Evolutionary conservation across 371 early-diverging fungal species (phyloP), one percentile per base, ranked within the genome.

Genomic region (Rhizopus delemar): DNA sequence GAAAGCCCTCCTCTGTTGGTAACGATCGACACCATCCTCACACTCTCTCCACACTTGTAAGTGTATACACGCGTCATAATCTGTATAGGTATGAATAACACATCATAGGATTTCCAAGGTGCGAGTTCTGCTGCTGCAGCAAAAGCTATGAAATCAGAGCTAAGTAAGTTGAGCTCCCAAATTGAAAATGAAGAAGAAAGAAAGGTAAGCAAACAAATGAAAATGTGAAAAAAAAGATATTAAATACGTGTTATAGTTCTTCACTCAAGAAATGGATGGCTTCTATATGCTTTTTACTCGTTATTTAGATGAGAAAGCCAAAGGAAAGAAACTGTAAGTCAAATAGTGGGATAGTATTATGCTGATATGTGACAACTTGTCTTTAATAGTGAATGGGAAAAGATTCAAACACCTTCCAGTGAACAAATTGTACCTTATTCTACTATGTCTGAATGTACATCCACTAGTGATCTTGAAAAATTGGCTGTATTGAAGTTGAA

Each of bases 401-500:
- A 94, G 76, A 91, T 96, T 66, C 89, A 92, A 56, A 90, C 94
- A 11, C 98, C 96, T 55, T 88, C 88, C 50, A 82, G 86, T 36
- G 95, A 95, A 48, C 88, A 90, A 69, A 85, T 98, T 62, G 85
- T 93, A 32, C 82, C 83, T 22, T 96, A 96, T 75, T 80, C 78
- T 57, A 78, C 72, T 38, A 80, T 96, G 36, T 73, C 83, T 51
- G 71, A 79, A 59, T 70, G 71, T 43, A 65, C 81, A 28, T 66
- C 73, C 15, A 73, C 81, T 9, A 66, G 75, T 51, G 85, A 89
- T 51, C 84, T 99, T 22, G 78, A 78, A 62, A 99, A 99, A 74
- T 85, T 99, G 9, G 99, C 98, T 49, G 98, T 99, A 7, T 82
- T 99, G 50, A 99, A 99, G 83, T 86, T 99, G 52, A 99, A 99